Conservation (phyloP, 176 grass and related monocot species). For the Saccharum officinarum region DNA sequence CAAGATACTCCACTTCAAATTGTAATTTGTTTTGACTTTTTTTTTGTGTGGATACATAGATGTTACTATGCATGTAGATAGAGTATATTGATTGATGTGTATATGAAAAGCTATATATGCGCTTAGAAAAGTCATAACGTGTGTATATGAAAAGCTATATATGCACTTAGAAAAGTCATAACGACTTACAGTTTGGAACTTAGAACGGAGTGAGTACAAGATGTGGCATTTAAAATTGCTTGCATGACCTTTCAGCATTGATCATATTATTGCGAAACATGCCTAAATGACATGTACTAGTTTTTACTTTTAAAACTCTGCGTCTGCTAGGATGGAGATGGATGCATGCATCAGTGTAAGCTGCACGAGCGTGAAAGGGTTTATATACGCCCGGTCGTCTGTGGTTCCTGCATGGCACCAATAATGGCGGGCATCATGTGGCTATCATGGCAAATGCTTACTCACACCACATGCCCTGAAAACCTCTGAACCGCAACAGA, state of each 20-base stretch:
- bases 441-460: background rate
- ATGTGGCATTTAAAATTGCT: background rate
- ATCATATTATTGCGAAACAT: background rate
- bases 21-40: too few relatives aligned
- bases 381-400: background rate
- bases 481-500: background rate
- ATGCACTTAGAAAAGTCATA: too few relatives aligned
- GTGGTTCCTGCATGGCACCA: background rate
- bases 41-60: too few relatives aligned
- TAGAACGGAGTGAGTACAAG: too few relatives aligned
- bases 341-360: slow-evolving; percentile 18
- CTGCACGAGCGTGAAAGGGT: background rate
- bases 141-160: too few relatives aligned
- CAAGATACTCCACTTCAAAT: background rate
- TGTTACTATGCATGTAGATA: too few relatives aligned
- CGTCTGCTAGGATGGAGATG: background rate
- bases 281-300: background rate
- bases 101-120: too few relatives aligned
- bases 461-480: background rate
- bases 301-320: background rate
- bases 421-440: background rate
- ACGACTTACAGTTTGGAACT: too few relatives aligned
- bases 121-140: too few relatives aligned
- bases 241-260: background rate
- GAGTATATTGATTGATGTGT: too few relatives aligned